Evolutionary conservation across 768 basidiomycete genomes (phyloP).

Genomic region (Tylopilus plumbeoviolaceoides): DNA sequence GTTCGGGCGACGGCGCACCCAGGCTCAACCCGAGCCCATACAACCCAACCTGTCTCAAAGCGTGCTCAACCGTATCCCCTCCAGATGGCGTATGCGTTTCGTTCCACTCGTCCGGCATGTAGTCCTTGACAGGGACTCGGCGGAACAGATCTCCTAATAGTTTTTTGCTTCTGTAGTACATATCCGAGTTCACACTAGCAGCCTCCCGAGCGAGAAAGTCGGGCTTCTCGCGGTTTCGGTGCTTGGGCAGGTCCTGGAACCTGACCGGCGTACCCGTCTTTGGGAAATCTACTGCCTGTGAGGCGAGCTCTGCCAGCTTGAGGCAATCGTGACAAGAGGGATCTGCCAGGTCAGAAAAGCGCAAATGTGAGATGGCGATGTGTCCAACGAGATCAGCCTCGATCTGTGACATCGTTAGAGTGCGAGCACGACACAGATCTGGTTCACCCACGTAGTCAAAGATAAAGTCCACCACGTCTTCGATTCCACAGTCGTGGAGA

Average conservation of each 20-base stretch:
- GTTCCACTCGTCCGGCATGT: conserved; percentile 26
- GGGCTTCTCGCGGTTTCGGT: conserved; percentile 27
- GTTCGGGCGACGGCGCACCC: conserved; percentile 18
- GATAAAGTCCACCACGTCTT: conserved; percentile 46
- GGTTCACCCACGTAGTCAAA: conserved; percentile 40
- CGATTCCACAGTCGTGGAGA: conserved; percentile 30
- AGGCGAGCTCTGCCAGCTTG: conserved; percentile 40
- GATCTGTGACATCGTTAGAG: conserved; percentile 20
- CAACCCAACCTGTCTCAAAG: conserved; percentile 24
- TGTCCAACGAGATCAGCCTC: conserved; percentile 38
- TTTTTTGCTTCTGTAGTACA: conserved; percentile 40
- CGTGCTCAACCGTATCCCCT: conserved; percentile 23
- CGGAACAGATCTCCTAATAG: conserved; percentile 44
- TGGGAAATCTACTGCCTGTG: conserved; percentile 46
- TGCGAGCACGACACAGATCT: neutral
- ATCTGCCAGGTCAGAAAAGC: conserved; percentile 39
- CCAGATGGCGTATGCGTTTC: conserved; percentile 20
- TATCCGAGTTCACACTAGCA: conserved; percentile 17
- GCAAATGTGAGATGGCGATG: conserved; percentile 41
- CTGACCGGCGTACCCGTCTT: conserved; percentile 43
- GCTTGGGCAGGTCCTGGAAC: conserved; percentile 32
- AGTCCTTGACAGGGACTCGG: conserved; percentile 36
- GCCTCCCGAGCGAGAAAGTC: conserved; percentile 45
- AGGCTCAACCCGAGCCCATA: conserved; percentile 33
- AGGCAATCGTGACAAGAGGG: conserved; percentile 36